A percentile compares a stretch with the other conserved stretches of the same genome.
phyloP scores from a whole-genome alignment of 352 stramenopile species.

The Phytophthora ramorum region DNA sequence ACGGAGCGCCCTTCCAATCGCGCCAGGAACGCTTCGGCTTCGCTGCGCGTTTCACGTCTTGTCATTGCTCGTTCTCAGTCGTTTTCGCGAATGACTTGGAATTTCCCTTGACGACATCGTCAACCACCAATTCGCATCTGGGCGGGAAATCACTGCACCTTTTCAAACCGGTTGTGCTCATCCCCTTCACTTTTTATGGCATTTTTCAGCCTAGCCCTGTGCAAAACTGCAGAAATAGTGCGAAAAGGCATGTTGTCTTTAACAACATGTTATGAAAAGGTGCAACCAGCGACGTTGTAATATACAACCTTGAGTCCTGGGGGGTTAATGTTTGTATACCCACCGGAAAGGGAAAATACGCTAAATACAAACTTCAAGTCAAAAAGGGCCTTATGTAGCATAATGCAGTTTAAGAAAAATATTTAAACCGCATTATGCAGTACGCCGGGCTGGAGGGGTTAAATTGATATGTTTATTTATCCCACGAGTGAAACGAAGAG shows the following conservation, averaged over 20 bases:
- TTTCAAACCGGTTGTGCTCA: neutral
- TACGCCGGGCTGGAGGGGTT: too few species aligned
- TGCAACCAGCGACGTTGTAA: constrained; percentile 5
- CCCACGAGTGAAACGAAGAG: too few species aligned
- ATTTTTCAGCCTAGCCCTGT: constrained; percentile 10
- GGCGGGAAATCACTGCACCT: neutral
- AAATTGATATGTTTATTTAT: too few species aligned
- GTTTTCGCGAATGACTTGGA: neutral
- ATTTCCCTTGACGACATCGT: neutral
- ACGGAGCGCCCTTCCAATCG: neutral
- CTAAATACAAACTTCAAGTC: too few species aligned
- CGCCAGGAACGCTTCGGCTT: constrained; percentile 9
- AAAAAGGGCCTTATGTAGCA: too few species aligned
- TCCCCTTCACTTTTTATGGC: neutral
- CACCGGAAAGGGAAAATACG: too few species aligned
- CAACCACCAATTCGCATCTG: neutral
- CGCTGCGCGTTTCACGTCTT: constrained; percentile 6
- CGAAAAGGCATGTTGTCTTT: constrained; percentile 21
- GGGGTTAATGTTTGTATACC: too few species aligned
- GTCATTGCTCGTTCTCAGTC: neutral
- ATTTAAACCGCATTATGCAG: too few species aligned
- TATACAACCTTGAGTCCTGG: constrained; percentile 23
- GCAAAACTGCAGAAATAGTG: constrained; percentile 11
- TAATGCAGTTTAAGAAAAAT: too few species aligned
- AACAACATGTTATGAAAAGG: constrained; percentile 20